These are phyloP conservation scores for Beta lomatogona DNA, from an alignment of 179 eudicot genomes.

Conservation along the genomic window DNA sequence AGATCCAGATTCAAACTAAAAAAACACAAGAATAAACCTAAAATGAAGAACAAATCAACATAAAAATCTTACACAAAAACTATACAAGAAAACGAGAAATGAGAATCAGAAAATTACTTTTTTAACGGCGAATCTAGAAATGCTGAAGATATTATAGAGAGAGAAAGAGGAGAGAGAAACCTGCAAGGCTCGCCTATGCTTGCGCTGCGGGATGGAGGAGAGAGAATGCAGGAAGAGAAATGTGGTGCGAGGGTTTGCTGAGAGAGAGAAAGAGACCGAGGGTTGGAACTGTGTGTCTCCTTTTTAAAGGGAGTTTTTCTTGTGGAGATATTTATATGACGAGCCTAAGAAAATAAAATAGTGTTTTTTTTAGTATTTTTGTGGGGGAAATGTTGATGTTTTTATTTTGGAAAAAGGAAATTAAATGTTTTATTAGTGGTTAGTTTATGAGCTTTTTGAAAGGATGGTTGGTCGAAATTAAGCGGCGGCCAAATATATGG, in stretches of 20 bases:
- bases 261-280: background rate
- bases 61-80: background rate
- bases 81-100: background rate
- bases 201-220: constrained; percentile 28
- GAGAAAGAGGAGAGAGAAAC: constrained; percentile 28
- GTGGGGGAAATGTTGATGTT: background rate
- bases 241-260: constrained; percentile 1
- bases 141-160: background rate
- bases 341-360: background rate
- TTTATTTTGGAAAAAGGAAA: background rate
- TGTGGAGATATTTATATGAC: background rate
- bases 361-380: background rate
- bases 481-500: constrained; percentile 18
- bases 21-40: background rate
- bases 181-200: constrained; percentile 23
- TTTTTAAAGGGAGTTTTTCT: constrained; percentile 15
- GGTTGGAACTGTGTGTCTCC: background rate
- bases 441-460: background rate
- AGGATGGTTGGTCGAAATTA: constrained; percentile 25
- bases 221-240: constrained; percentile 11
- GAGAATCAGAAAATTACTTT: background rate
- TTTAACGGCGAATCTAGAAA: background rate
- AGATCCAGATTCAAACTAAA: background rate
- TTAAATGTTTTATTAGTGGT: background rate
- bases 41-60: background rate